A percentile compares a stretch with the other conserved stretches of the same genome.
Evolutionary conservation across 1,284 basidiomycete species (phyloP).

Genomic region (Coniferiporia sulphurascens): DNA sequence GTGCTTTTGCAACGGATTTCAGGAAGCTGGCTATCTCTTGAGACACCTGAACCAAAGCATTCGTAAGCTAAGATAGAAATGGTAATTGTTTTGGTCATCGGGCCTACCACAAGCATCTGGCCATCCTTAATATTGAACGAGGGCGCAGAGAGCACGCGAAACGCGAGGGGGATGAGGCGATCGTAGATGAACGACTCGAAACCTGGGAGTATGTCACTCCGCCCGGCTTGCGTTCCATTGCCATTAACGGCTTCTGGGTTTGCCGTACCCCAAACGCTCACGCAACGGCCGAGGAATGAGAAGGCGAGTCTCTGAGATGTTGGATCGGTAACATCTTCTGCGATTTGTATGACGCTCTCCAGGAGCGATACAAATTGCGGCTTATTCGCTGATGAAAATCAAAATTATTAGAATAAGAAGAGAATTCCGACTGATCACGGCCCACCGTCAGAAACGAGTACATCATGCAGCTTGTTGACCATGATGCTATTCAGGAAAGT

Average conservation of each 20-base stretch:
- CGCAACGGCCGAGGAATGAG: constrained; percentile 73
- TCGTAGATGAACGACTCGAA: constrained; percentile 95
- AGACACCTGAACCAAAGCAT: constrained; percentile 56
- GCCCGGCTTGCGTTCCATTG: constrained; percentile 36
- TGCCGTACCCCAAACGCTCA: constrained; percentile 74
- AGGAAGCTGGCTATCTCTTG: constrained; percentile 85
- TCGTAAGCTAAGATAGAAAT: background rate
- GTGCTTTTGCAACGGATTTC: constrained; percentile 71
- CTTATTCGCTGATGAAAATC: constrained; percentile 63
- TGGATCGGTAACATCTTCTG: constrained; percentile 71
- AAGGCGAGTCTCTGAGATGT: constrained; percentile 79
- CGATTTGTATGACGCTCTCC: constrained; percentile 74
- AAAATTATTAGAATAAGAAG: constrained; percentile 3
- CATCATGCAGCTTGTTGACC: constrained; percentile 72
- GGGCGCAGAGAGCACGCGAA: constrained; percentile 75
- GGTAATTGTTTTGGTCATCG: background rate
- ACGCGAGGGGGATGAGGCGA: constrained; percentile 77
- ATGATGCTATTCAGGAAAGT: constrained; percentile 81
- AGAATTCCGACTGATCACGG: constrained; percentile 11
- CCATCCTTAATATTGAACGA: constrained; percentile 89
- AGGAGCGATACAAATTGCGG: constrained; percentile 65
- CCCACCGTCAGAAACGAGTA: constrained; percentile 83
- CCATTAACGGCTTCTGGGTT: constrained; percentile 27
- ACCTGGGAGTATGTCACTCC: constrained; percentile 66
- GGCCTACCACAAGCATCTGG: constrained; percentile 72